A percentile compares a stretch with the other conserved stretches of the same genome.
Evolutionary conservation across 495 filamentous ascomycete genomes (phyloP).

Genomic region (Podospora bellae-mahoneyi): DNA sequence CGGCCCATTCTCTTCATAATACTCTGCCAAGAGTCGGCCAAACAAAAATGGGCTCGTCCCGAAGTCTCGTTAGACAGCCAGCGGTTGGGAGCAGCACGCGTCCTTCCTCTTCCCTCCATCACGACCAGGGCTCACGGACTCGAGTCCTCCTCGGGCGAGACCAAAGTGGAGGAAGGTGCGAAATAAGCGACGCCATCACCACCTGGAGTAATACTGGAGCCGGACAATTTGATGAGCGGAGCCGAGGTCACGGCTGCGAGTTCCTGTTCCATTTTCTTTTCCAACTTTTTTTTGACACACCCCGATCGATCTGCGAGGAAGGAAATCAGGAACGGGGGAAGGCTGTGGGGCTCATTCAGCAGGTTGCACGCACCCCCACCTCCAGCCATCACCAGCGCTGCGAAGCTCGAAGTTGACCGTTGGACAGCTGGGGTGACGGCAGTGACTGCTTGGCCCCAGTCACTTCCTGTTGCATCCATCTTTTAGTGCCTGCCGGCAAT

Average conservation of each 20-base stretch:
- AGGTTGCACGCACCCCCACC: slow-evolving; percentile 3
- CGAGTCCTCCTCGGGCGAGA: background rate
- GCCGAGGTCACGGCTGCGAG: background rate
- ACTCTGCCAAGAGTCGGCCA: background rate
- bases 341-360: slow-evolving; percentile 8
- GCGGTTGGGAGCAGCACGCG: background rate
- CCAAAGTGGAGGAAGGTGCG: background rate
- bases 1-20: background rate
- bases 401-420: background rate
- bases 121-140: background rate
- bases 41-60: background rate
- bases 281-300: background rate
- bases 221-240: background rate
- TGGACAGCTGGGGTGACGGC: background rate
- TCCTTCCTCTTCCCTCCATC: background rate
- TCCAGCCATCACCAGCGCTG: background rate
- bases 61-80: background rate
- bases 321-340: slow-evolving; percentile 8
- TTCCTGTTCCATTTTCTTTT: background rate
- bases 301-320: background rate
- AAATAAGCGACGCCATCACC: background rate
- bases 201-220: background rate
- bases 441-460: slow-evolving; percentile 1
- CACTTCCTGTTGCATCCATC: background rate
- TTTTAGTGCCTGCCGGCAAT: slow-evolving; percentile 12